Evolutionary conservation across 192 early-diverging fungal species (phyloP), one percentile per base, ranked within the genome.

Genomic region (Coemansia aciculifera): DNA sequence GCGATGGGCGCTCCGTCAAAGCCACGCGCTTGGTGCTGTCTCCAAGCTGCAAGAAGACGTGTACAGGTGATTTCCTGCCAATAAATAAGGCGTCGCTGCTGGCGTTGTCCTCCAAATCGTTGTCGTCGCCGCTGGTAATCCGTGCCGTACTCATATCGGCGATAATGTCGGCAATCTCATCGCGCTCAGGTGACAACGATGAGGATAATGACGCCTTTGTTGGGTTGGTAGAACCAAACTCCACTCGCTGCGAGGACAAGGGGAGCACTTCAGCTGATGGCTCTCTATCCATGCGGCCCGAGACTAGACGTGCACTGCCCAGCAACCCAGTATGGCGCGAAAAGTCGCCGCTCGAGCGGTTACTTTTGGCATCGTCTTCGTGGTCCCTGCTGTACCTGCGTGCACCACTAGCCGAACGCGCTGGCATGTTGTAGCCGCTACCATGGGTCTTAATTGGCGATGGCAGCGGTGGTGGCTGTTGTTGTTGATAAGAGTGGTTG

Each of bases 21-120:
- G 31, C 54, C 1, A 84, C 83, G 64, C 87, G 85, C 52, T 91
- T 90, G 3, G 83, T 79, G 12, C 87, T 84, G 56, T 91, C 89
- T 2, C 80, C 86, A 1, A 92, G 72, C 76, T 91, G 86, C 34
- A 92, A 62, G 67, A 78, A 90, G 23, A 92, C 72, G 27, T 68
- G 62, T 23, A 52, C 49, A 7, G 73, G 62, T 7, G 42, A 38
- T 27, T 32, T 59, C 39, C 19, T 24, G 15, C 46, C 40, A 60
- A n/a, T 12, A 21, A 49, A 59, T 3, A 62, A 19, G n/a, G 21
- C 67, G 13, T 37, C 65, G n/a, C 39, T 67, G 40, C 65, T 67
- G 36, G 32, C 36, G 51, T 27, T 66, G 36, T 38, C 36, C 27
- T n/a, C 29, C 31, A 36, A 21, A 49, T 74, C 52, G 23, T 32